Base-by-base conservation (phyloP, 441 rosid genomes). In the Cnidoscolus chayamansa region DNA sequence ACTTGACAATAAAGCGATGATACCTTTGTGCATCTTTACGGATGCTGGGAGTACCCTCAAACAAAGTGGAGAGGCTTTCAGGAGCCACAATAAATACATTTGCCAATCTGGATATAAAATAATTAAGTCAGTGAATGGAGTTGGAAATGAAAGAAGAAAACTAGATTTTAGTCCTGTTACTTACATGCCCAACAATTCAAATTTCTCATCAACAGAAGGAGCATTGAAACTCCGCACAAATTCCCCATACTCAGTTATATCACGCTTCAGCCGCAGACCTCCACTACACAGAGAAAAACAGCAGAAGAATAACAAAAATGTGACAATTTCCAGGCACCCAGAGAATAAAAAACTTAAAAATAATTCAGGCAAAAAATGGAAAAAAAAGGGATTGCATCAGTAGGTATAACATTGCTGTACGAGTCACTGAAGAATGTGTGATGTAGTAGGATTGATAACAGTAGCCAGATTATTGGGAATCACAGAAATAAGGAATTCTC, bases 21-120 rank as follows among this genome's bases (percentile, higher is more conserved):
- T 89, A 94, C 97, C 96, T 89, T 78, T 95, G 97, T 0, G 93
- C 95, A 77, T 95, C 99, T 84, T 89, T 93, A 49, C 92, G 89
- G 57, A 93, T 88, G 80, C 96, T 88, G 71, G 98, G 98, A 37
- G 93, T 89, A 40, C 99, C 99, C 86, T 96, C 99, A 58, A 91
- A 89, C 90, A 95, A 79, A 65, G 90, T 77, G 76, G 97, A 86
- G 77, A 93, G 90, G 71, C 99, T 96, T 81, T 96, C 98, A 63
- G 99, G 97, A 68, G 99, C 97, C 63, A 93, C 98, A 64, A 93
- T 89, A 72, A 96, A 96, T 43, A 90, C 99, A 76, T 91, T 96
- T 68, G 98, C 97, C 92, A 86, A 78, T 76, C 98, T 96, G 88
- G 71, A 84, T 51, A 77, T 37, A 60, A 77, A 82, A 6, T 66